Base-by-base conservation (phyloP, 2,329 filamentous ascomycete genomes). In the Leptographium radiaticola region DNA sequence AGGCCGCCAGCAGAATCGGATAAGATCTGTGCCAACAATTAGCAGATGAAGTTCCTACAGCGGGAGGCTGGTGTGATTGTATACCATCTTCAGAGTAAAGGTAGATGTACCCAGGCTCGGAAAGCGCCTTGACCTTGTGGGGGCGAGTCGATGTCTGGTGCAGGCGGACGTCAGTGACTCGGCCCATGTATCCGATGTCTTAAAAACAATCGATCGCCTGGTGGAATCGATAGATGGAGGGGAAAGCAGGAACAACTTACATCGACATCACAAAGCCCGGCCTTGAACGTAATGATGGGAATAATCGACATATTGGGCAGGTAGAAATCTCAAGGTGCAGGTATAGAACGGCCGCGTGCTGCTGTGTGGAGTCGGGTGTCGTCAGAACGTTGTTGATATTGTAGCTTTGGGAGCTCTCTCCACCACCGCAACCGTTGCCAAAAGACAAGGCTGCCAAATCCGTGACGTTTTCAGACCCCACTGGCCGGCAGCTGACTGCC, bases 1-100 rank as follows among this genome's bases (percentile, higher is more conserved):
- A 63, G 87, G 83, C 60, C 90, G 86, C 94, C 94, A 98, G 79
- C 90, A 96, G 73, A 98, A 95, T 73, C 96, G 90, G 57, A 95
- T 77, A 57, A 98, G 80, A 52, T 96, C 86, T 89, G 45, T 33
- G 53, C 49, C 25, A 42, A 43, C 16, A 51, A 36, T 47, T 15
- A 51, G 25, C 10, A 43, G 33, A n/a, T 16, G 6, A 42, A 10
- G 15, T 16, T 25, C 12, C 11, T 16, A 6, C 33, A 13, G 3
- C n/a, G 42, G 18, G 13, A 43, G 18, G 11, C n/a, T 33, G 2
- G 48, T 13, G 10, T 12, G 20, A 18, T 13, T 33, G n/a, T 59
- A 38, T 64, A 70, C 84, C 91, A 83, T 96, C 91, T 75, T 95
- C 90, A 51, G 79, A 79, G 70, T 93, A 95, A 53, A 97, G 83